phyloP scores from a whole-genome alignment of 257 asterid genomes.

The Knoxia roxburghii region DNA sequence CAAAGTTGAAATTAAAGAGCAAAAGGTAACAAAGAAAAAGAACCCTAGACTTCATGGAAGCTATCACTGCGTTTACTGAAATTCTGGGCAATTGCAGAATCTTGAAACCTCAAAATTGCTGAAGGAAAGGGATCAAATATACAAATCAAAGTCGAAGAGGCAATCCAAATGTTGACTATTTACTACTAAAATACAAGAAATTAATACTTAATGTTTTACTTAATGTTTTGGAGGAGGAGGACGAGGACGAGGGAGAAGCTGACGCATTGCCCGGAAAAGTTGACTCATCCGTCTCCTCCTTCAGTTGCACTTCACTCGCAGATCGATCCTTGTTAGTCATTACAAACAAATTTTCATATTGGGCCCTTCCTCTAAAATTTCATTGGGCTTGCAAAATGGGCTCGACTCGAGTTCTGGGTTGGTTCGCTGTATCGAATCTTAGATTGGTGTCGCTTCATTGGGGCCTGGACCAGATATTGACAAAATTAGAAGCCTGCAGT shows the following conservation, averaged over 20 bases:
- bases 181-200: background rate
- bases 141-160: slow-evolving; percentile 1
- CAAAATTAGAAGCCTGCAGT: too few species aligned
- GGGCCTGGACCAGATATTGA: too few species aligned
- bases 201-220: background rate
- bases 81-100: background rate
- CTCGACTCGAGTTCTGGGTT: too few species aligned
- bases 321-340: background rate
- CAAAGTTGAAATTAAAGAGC: slow-evolving; percentile 48
- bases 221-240: background rate
- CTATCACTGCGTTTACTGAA: slow-evolving; percentile 7
- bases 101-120: background rate
- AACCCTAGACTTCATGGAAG: slow-evolving; percentile 67
- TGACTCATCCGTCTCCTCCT: slow-evolving; percentile 3
- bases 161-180: background rate
- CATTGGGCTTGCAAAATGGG: too few species aligned
- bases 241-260: background rate
- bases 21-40: slow-evolving; percentile 45
- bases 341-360: background rate
- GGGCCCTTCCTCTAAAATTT: background rate
- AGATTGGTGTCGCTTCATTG: too few species aligned
- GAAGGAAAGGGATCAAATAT: background rate
- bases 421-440: too few species aligned
- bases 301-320: background rate
- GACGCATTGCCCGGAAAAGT: background rate